Percentiles rank a stretch among this genome's conserved stretches.
phyloP scores from a whole-genome alignment of 306 rosid genomes.

The Cucurbita moschata region DNA sequence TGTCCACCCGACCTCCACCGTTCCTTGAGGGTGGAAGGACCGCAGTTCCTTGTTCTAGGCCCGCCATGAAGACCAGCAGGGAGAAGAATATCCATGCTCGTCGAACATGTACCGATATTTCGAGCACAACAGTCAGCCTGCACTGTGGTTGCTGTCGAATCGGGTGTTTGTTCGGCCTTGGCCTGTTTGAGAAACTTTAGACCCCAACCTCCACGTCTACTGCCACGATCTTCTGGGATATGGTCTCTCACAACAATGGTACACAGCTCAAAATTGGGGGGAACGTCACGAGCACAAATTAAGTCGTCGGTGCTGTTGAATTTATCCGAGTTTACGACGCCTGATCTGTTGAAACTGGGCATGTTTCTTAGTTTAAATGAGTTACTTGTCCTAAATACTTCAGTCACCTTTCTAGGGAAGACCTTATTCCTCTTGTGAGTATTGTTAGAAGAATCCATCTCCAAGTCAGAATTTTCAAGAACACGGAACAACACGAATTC shows the following conservation, averaged over 20 bases:
- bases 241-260: conserved; percentile 62
- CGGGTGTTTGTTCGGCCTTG: conserved; percentile 22
- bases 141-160: conserved; percentile 6
- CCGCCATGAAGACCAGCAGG: conserved; percentile 94
- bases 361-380: conserved; percentile 37
- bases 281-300: conserved; percentile 24
- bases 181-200: conserved; percentile 68
- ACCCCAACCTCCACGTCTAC: conserved; percentile 86
- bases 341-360: conserved; percentile 31
- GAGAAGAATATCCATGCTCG: conserved; percentile 55
- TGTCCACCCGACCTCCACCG: conserved; percentile 85
- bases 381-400: conserved; percentile 42
- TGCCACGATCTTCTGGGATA: conserved; percentile 22
- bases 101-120: conserved; percentile 36
- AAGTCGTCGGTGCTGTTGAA: conserved; percentile 9
- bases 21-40: conserved; percentile 73
- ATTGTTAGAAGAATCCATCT: conserved; percentile 26
- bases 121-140: conserved; percentile 28
- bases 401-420: conserved; percentile 49
- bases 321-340: conserved; percentile 4
- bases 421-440: conserved; percentile 48
- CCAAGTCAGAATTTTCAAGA: conserved; percentile 27
- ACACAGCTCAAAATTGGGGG: conserved; percentile 75
- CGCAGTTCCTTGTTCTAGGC: conserved; percentile 55
- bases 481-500: conserved; percentile 55